Percentiles rank a stretch among this genome's conserved stretches.
phyloP scores from a whole-genome alignment of 306 rosid species.

The Oxytropis ochrocephala region DNA sequence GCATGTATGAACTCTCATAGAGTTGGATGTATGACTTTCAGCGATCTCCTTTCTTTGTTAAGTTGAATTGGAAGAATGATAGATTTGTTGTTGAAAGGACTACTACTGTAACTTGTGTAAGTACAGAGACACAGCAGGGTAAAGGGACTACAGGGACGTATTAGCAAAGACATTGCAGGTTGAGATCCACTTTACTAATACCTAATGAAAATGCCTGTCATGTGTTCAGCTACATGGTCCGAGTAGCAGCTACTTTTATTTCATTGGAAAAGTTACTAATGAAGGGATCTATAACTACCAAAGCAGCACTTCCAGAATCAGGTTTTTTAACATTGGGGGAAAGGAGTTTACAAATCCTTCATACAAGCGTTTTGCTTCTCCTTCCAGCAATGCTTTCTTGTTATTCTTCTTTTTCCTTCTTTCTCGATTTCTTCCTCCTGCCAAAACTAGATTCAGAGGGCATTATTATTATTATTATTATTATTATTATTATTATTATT shows the following conservation, averaged over 20 bases:
- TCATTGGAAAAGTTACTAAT: background rate
- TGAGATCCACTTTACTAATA: slow-evolving; percentile 5
- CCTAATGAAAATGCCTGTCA: background rate
- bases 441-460: too few relatives aligned
- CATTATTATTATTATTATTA: too few relatives aligned
- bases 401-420: too few relatives aligned
- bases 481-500: too few relatives aligned
- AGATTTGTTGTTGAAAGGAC: background rate
- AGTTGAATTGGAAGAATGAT: background rate
- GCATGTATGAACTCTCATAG: background rate
- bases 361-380: too few relatives aligned
- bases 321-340: background rate
- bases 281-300: background rate
- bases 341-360: too few relatives aligned
- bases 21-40: slow-evolving; percentile 10
- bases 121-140: background rate
- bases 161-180: background rate
- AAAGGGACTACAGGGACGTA: background rate
- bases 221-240: background rate
- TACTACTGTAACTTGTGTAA: too few relatives aligned
- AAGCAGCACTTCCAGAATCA: background rate
- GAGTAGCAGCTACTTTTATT: background rate
- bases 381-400: too few relatives aligned
- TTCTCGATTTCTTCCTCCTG: too few relatives aligned
- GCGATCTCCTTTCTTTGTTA: background rate